Conservation (phyloP, 2,329 filamentous ascomycete genomes). For the Colletotrichum sp. region DNA sequence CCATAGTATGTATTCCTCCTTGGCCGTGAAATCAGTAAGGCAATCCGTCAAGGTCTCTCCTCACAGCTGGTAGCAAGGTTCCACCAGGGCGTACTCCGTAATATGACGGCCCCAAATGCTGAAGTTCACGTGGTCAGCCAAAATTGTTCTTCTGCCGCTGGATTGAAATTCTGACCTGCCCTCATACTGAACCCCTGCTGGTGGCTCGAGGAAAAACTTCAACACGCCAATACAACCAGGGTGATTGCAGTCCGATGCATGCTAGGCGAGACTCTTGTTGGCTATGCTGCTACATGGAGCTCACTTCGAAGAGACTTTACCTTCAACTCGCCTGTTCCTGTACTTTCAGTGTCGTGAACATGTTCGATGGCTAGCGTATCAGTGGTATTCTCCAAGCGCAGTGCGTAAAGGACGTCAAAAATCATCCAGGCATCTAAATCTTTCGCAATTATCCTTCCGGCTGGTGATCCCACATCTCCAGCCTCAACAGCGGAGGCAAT, state of each 20-base stretch:
- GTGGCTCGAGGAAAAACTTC: background rate
- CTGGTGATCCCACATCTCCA: background rate
- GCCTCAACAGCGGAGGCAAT: background rate
- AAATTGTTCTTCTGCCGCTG: background rate
- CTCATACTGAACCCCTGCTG: background rate
- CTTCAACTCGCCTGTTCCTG: background rate
- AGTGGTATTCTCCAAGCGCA: background rate
- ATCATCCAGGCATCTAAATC: background rate
- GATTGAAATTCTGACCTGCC: background rate
- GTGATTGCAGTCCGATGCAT: background rate
- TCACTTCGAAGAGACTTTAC: rapidly evolving
- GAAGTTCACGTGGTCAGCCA: background rate
- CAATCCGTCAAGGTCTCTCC: background rate
- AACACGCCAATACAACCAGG: background rate
- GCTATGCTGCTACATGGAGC: background rate
- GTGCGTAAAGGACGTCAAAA: background rate
- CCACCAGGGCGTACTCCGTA: background rate
- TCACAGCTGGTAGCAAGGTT: background rate
- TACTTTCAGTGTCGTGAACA: background rate
- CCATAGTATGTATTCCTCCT: background rate
- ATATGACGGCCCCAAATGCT: background rate
- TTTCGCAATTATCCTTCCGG: background rate
- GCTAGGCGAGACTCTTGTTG: background rate
- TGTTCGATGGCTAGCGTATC: background rate
- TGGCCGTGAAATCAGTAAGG: background rate